These are phyloP conservation scores for Laetiporus sulphureus DNA, from an alignment of 1,284 basidiomycete species.

Conservation along the genomic window DNA sequence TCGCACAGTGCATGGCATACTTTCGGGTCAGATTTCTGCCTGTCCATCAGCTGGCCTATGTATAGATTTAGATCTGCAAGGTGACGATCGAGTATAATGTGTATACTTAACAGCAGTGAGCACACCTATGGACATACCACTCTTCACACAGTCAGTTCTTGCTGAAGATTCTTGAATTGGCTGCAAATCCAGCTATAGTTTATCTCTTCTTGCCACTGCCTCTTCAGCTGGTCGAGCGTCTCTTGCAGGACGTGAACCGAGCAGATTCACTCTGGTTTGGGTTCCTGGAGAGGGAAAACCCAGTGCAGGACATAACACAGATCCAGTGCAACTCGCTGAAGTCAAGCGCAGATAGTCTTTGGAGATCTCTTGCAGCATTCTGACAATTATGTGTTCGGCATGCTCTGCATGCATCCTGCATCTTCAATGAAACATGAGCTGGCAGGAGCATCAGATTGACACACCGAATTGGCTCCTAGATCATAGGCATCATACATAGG, in stretches of 20 bases:
- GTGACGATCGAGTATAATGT: conserved; percentile 5
- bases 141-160: conserved; percentile 93
- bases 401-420: conserved; percentile 95
- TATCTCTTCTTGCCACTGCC: conserved; percentile 79
- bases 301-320: conserved; percentile 1
- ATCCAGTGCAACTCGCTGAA: conserved; percentile 50
- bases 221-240: conserved; percentile 85
- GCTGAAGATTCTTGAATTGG: conserved; percentile 96
- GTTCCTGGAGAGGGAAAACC: conserved; percentile 55
- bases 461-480: conserved; percentile 63
- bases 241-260: conserved; percentile 81
- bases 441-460: conserved; percentile 2
- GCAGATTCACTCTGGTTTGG: conserved; percentile 90
- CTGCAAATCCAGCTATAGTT: conserved; percentile 95
- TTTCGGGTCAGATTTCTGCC: conserved; percentile 75
- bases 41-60: conserved; percentile 90
- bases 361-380: conserved; percentile 83
- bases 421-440: conserved; percentile 4
- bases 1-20: conserved; percentile 93
- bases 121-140: conserved; percentile 49
- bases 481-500: too few species aligned
- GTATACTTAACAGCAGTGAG: not conserved
- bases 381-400: conserved; percentile 93
- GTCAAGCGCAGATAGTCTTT: conserved; percentile 96
- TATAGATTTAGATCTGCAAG: conserved; percentile 85